These are phyloP conservation scores for Zygoascus ofunaensis DNA, from an alignment of 805 yeast genomes.

Conservation along the genomic window DNA sequence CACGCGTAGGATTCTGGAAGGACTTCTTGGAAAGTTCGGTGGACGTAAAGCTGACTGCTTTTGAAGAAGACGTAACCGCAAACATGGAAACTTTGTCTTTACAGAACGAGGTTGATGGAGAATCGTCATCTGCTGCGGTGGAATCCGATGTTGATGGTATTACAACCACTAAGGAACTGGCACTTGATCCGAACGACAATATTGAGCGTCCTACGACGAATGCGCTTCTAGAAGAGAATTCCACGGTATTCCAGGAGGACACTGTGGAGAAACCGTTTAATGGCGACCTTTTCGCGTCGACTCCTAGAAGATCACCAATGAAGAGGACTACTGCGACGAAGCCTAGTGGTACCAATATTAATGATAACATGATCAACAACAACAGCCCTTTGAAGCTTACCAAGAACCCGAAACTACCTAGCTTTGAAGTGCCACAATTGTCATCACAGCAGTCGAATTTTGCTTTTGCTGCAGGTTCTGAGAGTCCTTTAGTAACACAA, in stretches of 20 bases:
- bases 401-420: background rate
- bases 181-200: background rate
- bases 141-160: background rate
- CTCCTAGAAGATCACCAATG: constrained; percentile 1
- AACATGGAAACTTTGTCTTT: constrained; percentile 12
- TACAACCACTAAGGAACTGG: background rate
- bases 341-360: background rate
- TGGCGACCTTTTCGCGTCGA: constrained; percentile 1
- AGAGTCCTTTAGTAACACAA: background rate
- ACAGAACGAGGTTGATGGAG: background rate
- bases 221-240: background rate
- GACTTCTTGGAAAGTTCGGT: constrained; percentile 69
- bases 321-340: background rate
- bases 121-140: background rate
- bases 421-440: background rate
- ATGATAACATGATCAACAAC: background rate
- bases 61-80: constrained; percentile 32
- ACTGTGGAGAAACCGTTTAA: background rate
- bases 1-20: constrained; percentile 54
- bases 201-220: background rate
- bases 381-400: background rate
- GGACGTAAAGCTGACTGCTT: constrained; percentile 48
- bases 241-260: background rate
- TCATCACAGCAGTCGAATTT: background rate
- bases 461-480: background rate